These are phyloP conservation scores for Phoma sp. DNA, from an alignment of 2,329 filamentous ascomycete genomes.

Conservation along the genomic window DNA sequence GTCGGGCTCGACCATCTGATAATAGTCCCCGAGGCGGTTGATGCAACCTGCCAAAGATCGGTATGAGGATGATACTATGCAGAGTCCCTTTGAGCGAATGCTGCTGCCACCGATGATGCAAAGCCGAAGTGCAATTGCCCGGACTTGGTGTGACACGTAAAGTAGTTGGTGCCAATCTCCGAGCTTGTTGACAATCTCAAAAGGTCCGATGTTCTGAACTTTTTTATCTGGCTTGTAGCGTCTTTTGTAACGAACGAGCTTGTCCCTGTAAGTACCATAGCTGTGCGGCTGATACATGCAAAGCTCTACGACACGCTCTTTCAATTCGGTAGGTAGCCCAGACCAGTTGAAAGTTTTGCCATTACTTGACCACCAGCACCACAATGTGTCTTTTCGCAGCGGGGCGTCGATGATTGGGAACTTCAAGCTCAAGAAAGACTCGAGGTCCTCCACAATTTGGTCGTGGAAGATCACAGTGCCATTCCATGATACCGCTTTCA, in stretches of 20 bases:
- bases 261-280: not conserved
- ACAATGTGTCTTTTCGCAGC: slow-evolving; percentile 5
- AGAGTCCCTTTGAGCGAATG: slow-evolving; percentile 12
- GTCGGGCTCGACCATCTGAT: slow-evolving; percentile 22
- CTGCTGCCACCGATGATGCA: slow-evolving; percentile 27
- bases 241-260: not conserved
- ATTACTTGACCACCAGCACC: slow-evolving; percentile 35
- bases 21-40: slow-evolving; percentile 20
- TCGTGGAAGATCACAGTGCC: not conserved
- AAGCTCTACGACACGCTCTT: slow-evolving; percentile 31
- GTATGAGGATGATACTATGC: slow-evolving; percentile 1
- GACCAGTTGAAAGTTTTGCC: slow-evolving; percentile 37
- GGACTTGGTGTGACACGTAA: slow-evolving; percentile 32
- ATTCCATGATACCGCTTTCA: not conserved
- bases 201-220: not conserved
- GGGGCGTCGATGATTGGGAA: slow-evolving; percentile 9
- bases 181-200: slow-evolving; percentile 29
- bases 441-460: not conserved
- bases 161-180: slow-evolving; percentile 26
- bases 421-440: slow-evolving; percentile 5
- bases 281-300: slow-evolving; percentile 22
- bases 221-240: not conserved
- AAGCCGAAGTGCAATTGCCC: slow-evolving; percentile 29
- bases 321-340: slow-evolving; percentile 34
- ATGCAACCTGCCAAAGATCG: slow-evolving; percentile 12